Conservation (phyloP, 257 asterid species). For the Solanum appendiculatum region DNA sequence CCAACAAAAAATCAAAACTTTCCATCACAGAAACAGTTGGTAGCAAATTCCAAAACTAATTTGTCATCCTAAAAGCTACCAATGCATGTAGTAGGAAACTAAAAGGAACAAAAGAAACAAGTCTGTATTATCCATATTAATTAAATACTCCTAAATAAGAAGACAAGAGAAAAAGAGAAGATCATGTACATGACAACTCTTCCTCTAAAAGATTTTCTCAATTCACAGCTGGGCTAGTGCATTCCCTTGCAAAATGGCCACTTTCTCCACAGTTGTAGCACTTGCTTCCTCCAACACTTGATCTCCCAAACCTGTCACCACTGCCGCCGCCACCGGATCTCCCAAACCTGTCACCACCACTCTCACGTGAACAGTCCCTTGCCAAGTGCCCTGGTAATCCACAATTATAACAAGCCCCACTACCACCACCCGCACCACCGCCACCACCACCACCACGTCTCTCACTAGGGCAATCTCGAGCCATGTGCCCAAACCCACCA, state of each 20-base stretch:
- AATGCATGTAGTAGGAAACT: not conserved
- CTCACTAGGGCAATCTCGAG: conserved; percentile 35
- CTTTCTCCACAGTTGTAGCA: conserved; percentile 60
- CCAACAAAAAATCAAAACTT: not conserved
- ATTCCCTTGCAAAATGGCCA: conserved; percentile 73
- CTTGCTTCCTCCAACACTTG: conserved; percentile 14
- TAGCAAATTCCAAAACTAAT: not conserved
- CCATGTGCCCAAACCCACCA: conserved; percentile 50
- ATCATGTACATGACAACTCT: not conserved
- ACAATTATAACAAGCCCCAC: conserved; percentile 38
- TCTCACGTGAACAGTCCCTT: conserved; percentile 41
- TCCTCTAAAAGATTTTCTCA: not conserved
- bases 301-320: conserved; percentile 35
- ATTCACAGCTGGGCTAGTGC: conserved; percentile 11
- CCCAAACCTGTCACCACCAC: conserved; percentile 24
- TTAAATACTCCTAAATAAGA: not conserved
- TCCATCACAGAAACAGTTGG: not conserved
- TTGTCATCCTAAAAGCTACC: not conserved
- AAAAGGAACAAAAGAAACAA: not conserved
- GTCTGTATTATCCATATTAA: not conserved
- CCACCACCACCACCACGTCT: conserved; percentile 16
- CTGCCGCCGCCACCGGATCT: conserved; percentile 29
- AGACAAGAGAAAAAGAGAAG: not conserved
- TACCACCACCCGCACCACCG: conserved; percentile 1
- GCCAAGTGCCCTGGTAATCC: conserved; percentile 60